Base-by-base conservation (phyloP, 2,329 filamentous ascomycete genomes). In the Lachnellula hyalina region DNA sequence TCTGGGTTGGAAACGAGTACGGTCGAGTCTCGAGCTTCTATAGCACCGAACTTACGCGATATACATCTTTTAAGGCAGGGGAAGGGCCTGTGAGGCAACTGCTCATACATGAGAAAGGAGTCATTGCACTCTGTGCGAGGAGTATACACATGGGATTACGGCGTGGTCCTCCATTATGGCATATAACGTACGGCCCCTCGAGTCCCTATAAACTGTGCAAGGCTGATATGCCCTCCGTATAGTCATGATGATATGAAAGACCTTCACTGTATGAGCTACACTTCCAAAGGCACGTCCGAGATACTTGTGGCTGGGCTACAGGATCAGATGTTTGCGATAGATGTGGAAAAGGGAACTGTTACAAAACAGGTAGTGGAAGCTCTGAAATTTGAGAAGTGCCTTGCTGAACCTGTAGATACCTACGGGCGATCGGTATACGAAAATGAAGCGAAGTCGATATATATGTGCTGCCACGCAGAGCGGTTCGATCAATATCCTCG, bases 251-350 rank as follows among this genome's bases (percentile, higher is more conserved):
- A 87, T 53, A 96, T 97, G 86, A 84, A 81, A 60, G 90, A 96
- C 67, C 75, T 99, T 61, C 84, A 85, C 64, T 97, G 94, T 72
- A 97, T 97, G 91, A 93, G 88, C 70, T 96, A 96, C 69, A 95
- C 90, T 1, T 91, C 89, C 28, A 91, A 91, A 67, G 87, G 87
- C 8, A 89, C 88, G 25, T 81, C 83, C 14, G 88, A 96, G 67
- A 86, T 99, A 54, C 76, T 99, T 19, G 89, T 93, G 35, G 94
- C 91, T 47, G 94, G 94, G 47, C 83, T 86, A 62, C 94, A 99
- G 72, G 82, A 87, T 53, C 81, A 81, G 49, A 96, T 99, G 88
- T 88, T 96, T 68, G 85, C 84, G 19, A 79, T 87, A 59, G 83
- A 86, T 68, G 77, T 84, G 48, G 77, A 78, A 67, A 90, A 89